Conservation (phyloP, 164 flowering plant genomes). For the Piper longum region DNA sequence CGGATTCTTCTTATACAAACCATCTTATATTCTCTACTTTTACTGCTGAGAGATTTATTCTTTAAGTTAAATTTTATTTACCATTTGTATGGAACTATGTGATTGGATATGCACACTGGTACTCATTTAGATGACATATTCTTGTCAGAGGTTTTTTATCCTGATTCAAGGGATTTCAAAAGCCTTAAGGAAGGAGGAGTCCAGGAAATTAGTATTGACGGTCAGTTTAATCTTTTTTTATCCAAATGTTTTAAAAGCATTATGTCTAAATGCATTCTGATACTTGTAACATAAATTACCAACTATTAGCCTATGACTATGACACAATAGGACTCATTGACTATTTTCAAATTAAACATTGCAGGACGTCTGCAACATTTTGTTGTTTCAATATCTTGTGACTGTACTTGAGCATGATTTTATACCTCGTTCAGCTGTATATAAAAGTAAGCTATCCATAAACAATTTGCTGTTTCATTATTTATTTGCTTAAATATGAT, state of each 20-base stretch:
- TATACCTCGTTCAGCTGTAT: constrained; percentile 35
- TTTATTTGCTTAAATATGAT: background rate
- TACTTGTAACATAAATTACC: background rate
- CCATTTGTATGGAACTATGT: background rate
- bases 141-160: constrained; percentile 23
- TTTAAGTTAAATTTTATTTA: background rate
- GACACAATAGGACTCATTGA: background rate
- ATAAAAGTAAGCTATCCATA: constrained; percentile 26
- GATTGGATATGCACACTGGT: background rate
- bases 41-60: background rate
- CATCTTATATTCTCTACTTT: background rate
- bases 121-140: background rate
- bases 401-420: constrained; percentile 60
- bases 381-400: constrained; percentile 64
- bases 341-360: constrained; percentile 5
- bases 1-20: background rate
- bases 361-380: constrained; percentile 55
- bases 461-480: background rate
- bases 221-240: constrained; percentile 14
- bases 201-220: constrained; percentile 18
- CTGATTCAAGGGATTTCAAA: constrained; percentile 37
- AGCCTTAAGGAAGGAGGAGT: constrained; percentile 11
- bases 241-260: background rate
- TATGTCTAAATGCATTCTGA: background rate
- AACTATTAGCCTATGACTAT: background rate